Percentiles rank a stretch among this genome's conserved stretches.
Evolutionary conservation across 176 grass and related monocot species (phyloP).

Genomic region (Raddia distichophylla): DNA sequence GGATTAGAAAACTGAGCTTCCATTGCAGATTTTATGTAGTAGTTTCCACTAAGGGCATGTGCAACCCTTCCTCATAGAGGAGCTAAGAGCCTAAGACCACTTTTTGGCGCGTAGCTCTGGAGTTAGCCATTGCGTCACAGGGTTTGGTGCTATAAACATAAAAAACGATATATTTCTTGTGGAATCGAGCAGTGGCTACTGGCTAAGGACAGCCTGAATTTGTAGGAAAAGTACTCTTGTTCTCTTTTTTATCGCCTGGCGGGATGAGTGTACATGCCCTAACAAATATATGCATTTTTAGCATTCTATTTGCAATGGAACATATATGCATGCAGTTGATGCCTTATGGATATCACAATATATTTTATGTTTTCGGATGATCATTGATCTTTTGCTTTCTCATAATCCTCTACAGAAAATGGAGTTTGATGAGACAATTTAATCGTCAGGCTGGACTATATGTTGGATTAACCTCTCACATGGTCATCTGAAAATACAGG

Average conservation of each 20-base stretch:
- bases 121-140: no score
- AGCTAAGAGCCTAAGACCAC: no score
- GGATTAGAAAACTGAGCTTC: background rate
- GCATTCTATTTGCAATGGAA: no score
- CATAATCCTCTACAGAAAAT: conserved; percentile 45
- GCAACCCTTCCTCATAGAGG: no score
- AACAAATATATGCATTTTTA: background rate
- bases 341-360: background rate
- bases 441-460: conserved; percentile 13
- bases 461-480: conserved; percentile 26
- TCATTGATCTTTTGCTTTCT: background rate
- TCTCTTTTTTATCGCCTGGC: no score
- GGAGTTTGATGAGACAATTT: conserved; percentile 55
- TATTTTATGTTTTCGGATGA: background rate
- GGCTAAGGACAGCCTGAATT: no score
- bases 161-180: no score
- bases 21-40: background rate
- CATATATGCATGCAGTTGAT: background rate
- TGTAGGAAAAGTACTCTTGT: no score
- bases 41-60: background rate
- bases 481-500: conserved; percentile 33
- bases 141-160: no score
- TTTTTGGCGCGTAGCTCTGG: no score
- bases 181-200: no score
- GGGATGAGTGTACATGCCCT: no score